These are phyloP conservation scores for Cytospora piceicola DNA, from an alignment of 2,329 filamentous ascomycete genomes.

Conservation along the genomic window DNA sequence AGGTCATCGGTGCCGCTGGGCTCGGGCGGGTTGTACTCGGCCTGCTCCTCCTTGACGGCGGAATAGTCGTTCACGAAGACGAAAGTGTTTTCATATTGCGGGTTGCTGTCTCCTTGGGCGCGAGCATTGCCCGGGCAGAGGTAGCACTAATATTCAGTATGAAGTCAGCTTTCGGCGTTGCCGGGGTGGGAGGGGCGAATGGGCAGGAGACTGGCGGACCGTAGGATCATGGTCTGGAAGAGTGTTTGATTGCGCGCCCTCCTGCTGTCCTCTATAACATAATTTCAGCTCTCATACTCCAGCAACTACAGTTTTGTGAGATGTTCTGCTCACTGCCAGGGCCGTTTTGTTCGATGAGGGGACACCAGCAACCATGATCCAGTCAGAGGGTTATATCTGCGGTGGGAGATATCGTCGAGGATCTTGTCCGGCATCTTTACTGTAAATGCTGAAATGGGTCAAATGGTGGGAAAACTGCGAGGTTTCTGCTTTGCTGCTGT, in stretches of 20 bases:
- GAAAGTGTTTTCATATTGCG: conserved; percentile 83
- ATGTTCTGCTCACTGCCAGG: conserved; percentile 82
- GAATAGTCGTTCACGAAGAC: conserved; percentile 98
- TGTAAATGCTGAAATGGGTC: neutral
- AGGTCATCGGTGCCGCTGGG: conserved; percentile 56
- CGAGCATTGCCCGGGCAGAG: conserved; percentile 90
- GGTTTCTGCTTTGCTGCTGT: too few relatives aligned
- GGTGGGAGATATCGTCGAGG: conserved; percentile 94
- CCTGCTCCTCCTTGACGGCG: conserved; percentile 91
- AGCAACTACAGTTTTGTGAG: neutral
- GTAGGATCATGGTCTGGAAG: conserved; percentile 82
- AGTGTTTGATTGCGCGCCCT: conserved; percentile 67
- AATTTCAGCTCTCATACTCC: conserved; percentile 11
- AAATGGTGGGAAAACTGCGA: neutral
- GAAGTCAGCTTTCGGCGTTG: neutral
- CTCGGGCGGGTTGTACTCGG: conserved; percentile 64
- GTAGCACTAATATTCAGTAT: conserved; percentile 69
- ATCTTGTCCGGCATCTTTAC: conserved; percentile 70
- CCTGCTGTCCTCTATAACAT: conserved; percentile 70
- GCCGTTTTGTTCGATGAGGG: conserved; percentile 92
- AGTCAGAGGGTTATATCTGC: conserved; percentile 88
- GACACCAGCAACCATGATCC: conserved; percentile 94
- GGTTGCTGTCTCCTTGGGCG: conserved; percentile 84
- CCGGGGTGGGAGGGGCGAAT: conserved; percentile 4
- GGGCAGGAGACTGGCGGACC: conserved; percentile 44